phyloP scores from a whole-genome alignment of 2,329 filamentous ascomycete species.

The Coleophoma cylindrospora region DNA sequence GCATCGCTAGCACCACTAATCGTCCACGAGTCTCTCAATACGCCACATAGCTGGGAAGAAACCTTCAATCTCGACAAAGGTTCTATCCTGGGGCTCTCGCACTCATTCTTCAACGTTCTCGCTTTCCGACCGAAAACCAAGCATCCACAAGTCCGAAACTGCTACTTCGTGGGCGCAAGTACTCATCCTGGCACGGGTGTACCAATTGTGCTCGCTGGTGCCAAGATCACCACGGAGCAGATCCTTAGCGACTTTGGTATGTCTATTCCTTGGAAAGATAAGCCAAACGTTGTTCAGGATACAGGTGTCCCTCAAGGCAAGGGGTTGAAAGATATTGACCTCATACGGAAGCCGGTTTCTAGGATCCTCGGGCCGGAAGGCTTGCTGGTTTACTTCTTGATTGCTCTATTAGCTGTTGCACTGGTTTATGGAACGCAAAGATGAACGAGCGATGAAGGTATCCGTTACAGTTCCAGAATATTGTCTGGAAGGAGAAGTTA shows the following conservation, averaged over 20 bases:
- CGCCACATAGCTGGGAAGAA: slow-evolving; percentile 57
- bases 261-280: slow-evolving; percentile 15
- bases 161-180: slow-evolving; percentile 71
- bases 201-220: slow-evolving; percentile 66
- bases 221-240: slow-evolving; percentile 55
- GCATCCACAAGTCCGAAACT: slow-evolving; percentile 32
- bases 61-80: slow-evolving; percentile 72
- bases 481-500: no score
- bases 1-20: slow-evolving; percentile 31
- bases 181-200: slow-evolving; percentile 75
- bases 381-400: no score
- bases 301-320: slow-evolving; percentile 14
- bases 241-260: slow-evolving; percentile 30
- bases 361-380: no score
- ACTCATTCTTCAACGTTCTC: slow-evolving; percentile 71
- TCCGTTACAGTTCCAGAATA: no score
- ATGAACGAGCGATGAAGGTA: no score
- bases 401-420: no score
- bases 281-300: slow-evolving; percentile 7
- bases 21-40: slow-evolving; percentile 58
- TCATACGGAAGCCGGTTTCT: neutral
- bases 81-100: slow-evolving; percentile 66
- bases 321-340: slow-evolving; percentile 17
- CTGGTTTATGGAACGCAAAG: no score
- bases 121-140: slow-evolving; percentile 57